phyloP scores from a whole-genome alignment of 495 filamentous ascomycete genomes.

The Aspergillus conjunctus region DNA sequence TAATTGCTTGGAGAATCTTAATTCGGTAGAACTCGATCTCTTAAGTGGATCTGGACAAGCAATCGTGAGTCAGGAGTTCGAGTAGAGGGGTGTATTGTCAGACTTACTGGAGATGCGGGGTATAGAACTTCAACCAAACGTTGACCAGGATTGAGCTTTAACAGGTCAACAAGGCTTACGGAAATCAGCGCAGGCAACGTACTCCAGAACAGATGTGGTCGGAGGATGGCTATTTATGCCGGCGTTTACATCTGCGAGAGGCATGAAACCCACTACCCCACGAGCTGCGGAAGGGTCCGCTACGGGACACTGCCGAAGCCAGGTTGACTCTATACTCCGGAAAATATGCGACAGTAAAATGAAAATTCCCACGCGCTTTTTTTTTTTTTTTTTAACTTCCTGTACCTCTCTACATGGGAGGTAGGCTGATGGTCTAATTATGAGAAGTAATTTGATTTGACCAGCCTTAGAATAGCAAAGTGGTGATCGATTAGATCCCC shows the following conservation, averaged over 20 bases:
- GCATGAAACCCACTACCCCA: conserved; percentile 11
- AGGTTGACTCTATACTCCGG: not conserved
- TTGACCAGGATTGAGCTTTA: too few relatives aligned
- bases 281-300: conserved; percentile 19
- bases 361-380: not conserved
- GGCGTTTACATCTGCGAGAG: conserved; percentile 3
- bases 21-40: not conserved
- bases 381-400: not conserved
- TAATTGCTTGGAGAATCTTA: not conserved
- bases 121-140: too few relatives aligned
- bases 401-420: not conserved
- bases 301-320: conserved; percentile 11
- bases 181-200: too few relatives aligned
- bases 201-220: too few relatives aligned
- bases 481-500: not conserved
- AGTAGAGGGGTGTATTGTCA: too few relatives aligned
- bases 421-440: not conserved
- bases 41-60: not conserved
- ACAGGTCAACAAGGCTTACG: too few relatives aligned
- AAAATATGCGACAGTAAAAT: not conserved
- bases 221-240: conserved; percentile 1
- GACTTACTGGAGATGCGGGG: too few relatives aligned
- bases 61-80: too few relatives aligned
- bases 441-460: not conserved
- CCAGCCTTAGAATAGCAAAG: not conserved